Evolutionary conservation across 2,329 filamentous ascomycete species (phyloP), one percentile per base, ranked within the genome.

Genomic region (Scedosporium dehoogii): DNA sequence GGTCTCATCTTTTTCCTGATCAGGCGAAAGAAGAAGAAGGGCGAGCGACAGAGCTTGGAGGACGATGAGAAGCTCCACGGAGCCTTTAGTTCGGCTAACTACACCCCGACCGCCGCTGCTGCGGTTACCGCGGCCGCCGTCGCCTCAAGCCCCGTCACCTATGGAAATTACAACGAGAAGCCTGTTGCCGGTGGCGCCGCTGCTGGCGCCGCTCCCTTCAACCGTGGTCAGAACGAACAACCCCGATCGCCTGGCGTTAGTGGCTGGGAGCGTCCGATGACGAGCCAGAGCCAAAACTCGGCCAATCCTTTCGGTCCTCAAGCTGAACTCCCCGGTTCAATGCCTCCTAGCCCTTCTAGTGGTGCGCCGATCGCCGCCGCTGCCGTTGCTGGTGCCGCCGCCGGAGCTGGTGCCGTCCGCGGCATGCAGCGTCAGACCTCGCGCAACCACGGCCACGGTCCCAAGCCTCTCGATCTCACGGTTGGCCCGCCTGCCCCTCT

Each of bases 121-220:
- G 21, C 58, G 63, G 65, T 16, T 64, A 65, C 29, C 65, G 60
- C 21, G 63, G 59, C 59, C 9, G 25, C 46, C 7, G 57, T 41
- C 7, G 57, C 33, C 10, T 41, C 57, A 10, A 23, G 46, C 65
- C n/a, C 51, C 73, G 75, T 62, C 77, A 72, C 67, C 81, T 77
- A 65, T 76, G 73, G 65, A 78, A 80, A 87, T 92, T 55, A 91
- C 92, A n/a, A 88, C 88, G 65, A 81, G 97, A 65, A 96, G 91
- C 70, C 81, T 96, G 61, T 88, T 91, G 59, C 92, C 92, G 46
- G 23, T 18, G 42, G 23, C 7, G 66, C 70, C 10, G 69, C 69
- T 16, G 68, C 74, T 23, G 66, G 70, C 41, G 67, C 68, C 61
- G 61, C 62, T 63, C 62, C 62, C 63, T 66, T 61, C 64, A 68